Evolutionary conservation across 495 filamentous ascomycete genomes (phyloP).

Genomic region (Xylaria grammica): DNA sequence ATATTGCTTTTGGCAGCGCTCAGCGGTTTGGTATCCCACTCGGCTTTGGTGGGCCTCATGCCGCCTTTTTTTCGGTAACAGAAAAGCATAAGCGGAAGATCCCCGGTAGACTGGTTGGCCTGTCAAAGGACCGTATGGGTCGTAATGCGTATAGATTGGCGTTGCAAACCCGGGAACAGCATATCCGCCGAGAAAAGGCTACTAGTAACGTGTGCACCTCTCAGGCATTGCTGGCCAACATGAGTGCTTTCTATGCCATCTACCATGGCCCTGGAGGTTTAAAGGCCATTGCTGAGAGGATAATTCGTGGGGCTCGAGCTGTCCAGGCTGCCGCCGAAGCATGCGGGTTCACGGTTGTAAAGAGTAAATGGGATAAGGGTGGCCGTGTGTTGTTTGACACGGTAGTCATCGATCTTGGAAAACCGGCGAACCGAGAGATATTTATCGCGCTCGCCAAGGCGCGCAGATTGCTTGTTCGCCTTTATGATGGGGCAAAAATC

Average conservation of each 20-base stretch:
- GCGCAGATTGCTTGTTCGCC: conserved; percentile 36
- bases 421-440: conserved; percentile 13
- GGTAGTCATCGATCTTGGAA: conserved; percentile 65
- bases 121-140: conserved; percentile 90
- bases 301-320: conserved; percentile 71
- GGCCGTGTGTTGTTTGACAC: conserved; percentile 78
- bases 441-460: conserved; percentile 23
- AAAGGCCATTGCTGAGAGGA: conserved; percentile 80
- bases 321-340: conserved; percentile 69
- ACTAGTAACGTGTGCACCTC: conserved; percentile 99
- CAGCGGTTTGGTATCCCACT: conserved; percentile 94
- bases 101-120: conserved; percentile 87
- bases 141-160: conserved; percentile 85
- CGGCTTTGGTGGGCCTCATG: conserved; percentile 94
- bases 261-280: conserved; percentile 92
- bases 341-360: conserved; percentile 69
- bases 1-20: conserved; percentile 96
- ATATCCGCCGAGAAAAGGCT: conserved; percentile 96
- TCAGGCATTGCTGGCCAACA: conserved; percentile 93
- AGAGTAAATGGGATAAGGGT: conserved; percentile 59
- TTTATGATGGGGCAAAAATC: conserved; percentile 30
- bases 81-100: conserved; percentile 97
- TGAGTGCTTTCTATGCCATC: conserved; percentile 97
- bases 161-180: conserved; percentile 94
- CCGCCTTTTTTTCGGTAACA: conserved; percentile 92